These are phyloP conservation scores for Fusarium aywerte DNA, from an alignment of 2,329 filamentous ascomycete species.

Conservation along the genomic window DNA sequence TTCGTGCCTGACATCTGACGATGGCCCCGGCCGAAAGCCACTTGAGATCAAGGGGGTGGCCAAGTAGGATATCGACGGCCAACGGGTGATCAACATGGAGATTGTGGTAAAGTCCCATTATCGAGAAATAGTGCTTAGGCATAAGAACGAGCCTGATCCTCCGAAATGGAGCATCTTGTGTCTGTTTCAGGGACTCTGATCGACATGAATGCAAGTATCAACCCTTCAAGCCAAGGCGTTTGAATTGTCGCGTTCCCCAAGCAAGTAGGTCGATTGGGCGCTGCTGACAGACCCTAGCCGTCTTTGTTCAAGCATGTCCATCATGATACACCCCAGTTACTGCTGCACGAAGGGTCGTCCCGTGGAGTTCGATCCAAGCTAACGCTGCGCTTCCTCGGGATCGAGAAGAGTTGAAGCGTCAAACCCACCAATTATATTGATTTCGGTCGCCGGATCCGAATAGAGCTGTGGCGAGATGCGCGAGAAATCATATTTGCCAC, in stretches of 20 bases:
- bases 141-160: background rate
- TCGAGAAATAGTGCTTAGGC: background rate
- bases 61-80: background rate
- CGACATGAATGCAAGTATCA: slow-evolving; percentile 18
- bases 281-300: slow-evolving; percentile 8
- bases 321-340: slow-evolving; percentile 13
- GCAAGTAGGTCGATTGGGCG: background rate
- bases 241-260: background rate
- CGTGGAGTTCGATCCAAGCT: slow-evolving; percentile 46
- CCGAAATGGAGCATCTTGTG: background rate
- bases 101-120: slow-evolving; percentile 19
- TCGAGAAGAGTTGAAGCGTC: slow-evolving; percentile 35
- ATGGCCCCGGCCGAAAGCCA: background rate
- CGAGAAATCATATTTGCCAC: slow-evolving; percentile 24
- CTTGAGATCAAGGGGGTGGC: background rate
- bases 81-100: slow-evolving; percentile 27
- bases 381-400: slow-evolving; percentile 44
- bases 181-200: slow-evolving; percentile 21
- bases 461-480: slow-evolving; percentile 19
- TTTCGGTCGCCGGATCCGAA: slow-evolving; percentile 20
- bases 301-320: slow-evolving; percentile 15
- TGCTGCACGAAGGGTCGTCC: slow-evolving; percentile 44
- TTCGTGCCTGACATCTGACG: background rate
- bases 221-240: slow-evolving; percentile 2
- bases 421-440: slow-evolving; percentile 29